Conservation (phyloP, 2,329 filamentous ascomycete species). For the Diatrype stigma region DNA sequence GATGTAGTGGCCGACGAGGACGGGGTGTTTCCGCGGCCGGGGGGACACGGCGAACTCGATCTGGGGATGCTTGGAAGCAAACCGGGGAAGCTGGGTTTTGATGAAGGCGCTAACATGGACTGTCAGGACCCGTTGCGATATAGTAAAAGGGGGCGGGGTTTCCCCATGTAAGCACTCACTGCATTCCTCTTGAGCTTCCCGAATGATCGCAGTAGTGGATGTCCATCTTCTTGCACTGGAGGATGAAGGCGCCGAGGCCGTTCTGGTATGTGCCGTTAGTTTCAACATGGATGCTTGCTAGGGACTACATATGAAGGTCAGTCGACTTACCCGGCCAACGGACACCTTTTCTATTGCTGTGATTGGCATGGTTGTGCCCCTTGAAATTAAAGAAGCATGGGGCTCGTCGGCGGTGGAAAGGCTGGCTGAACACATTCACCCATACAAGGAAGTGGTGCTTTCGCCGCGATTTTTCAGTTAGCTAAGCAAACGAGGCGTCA, state of each 20-base stretch:
- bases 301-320: not conserved
- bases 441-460: too few species aligned
- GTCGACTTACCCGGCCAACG: conserved; percentile 44
- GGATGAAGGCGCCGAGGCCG: conserved; percentile 92
- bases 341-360: conserved; percentile 50
- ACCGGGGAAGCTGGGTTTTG: conserved; percentile 67
- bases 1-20: conserved; percentile 87
- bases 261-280: conserved; percentile 56
- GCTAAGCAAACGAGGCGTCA: not conserved
- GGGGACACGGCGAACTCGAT: conserved; percentile 92
- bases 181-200: conserved; percentile 91
- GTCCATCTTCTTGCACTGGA: conserved; percentile 93
- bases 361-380: conserved; percentile 49
- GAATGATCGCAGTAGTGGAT: conserved; percentile 98
- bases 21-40: conserved; percentile 82
- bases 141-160: too few species aligned
- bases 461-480: conserved; percentile 14
- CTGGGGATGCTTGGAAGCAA: conserved; percentile 77
- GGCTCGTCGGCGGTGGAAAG: not conserved
- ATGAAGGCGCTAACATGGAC: conserved; percentile 86
- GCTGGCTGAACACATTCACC: not conserved
- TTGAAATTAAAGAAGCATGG: conserved; percentile 13
- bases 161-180: conserved; percentile 59
- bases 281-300: not conserved
- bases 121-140: too few species aligned